Conservation (phyloP, 2,329 filamentous ascomycete genomes). For the Xylariaceae sp. region DNA sequence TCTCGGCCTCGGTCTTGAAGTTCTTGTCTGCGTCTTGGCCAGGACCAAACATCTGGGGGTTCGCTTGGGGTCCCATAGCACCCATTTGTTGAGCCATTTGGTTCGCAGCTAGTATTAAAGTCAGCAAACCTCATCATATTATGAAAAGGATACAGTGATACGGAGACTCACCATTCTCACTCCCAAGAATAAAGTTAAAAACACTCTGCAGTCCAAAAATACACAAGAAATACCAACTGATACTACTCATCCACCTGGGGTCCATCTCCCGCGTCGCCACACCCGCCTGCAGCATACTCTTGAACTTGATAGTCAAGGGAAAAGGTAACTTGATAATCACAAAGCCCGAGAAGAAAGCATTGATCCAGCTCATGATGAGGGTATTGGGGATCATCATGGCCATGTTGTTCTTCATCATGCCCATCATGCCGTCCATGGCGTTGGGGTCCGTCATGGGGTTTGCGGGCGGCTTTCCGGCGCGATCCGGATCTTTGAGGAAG, state of each 20-base stretch:
- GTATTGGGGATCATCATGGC: slow-evolving; percentile 99
- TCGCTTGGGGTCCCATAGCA: slow-evolving; percentile 63
- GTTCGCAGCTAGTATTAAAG: slow-evolving; percentile 66
- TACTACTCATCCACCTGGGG: slow-evolving; percentile 95
- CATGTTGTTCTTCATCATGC: slow-evolving; percentile 99
- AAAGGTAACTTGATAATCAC: slow-evolving; percentile 99
- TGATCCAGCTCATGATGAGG: slow-evolving; percentile 99
- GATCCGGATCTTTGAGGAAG: slow-evolving; percentile 86
- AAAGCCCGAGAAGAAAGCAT: slow-evolving; percentile 97
- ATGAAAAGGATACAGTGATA: not conserved
- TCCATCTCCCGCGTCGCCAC: slow-evolving; percentile 95
- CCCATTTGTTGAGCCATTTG: slow-evolving; percentile 85
- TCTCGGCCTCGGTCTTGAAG: slow-evolving; percentile 89
- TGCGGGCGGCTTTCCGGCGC: slow-evolving; percentile 77
- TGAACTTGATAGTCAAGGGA: slow-evolving; percentile 96
- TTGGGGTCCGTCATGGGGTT: slow-evolving; percentile 95
- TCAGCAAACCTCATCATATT: not conserved
- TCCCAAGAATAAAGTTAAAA: slow-evolving; percentile 94
- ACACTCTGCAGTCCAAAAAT: slow-evolving; percentile 95
- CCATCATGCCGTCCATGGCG: slow-evolving; percentile 99
- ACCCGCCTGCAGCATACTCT: slow-evolving; percentile 97
- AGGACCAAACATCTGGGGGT: slow-evolving; percentile 76
- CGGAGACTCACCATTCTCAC: slow-evolving; percentile 75
- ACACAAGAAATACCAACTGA: slow-evolving; percentile 98
- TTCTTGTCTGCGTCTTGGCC: slow-evolving; percentile 95